Evolutionary conservation across 2,329 filamentous ascomycete species (phyloP).

Genomic region (Botryotinia convoluta): DNA sequence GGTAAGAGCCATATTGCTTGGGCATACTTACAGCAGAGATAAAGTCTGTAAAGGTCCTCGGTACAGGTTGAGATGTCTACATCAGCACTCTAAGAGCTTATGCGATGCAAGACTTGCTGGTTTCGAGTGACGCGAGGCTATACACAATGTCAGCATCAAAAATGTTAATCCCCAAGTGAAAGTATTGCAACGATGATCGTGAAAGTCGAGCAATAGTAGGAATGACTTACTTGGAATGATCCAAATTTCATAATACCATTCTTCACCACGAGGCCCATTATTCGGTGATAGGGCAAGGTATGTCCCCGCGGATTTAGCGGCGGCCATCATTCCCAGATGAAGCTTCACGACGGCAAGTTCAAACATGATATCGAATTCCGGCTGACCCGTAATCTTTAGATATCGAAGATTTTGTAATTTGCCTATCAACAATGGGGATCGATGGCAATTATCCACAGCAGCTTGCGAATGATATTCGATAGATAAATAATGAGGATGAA

Average conservation of each 20-base stretch:
- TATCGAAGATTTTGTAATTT: slow-evolving; percentile 13
- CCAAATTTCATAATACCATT: slow-evolving; percentile 21
- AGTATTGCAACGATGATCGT: neutral
- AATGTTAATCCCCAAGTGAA: neutral
- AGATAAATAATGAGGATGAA: slow-evolving; percentile 17
- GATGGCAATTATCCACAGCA: slow-evolving; percentile 16
- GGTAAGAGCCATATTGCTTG: neutral
- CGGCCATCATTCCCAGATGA: slow-evolving; percentile 17
- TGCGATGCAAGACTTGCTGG: slow-evolving; percentile 1
- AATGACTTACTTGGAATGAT: slow-evolving; percentile 17
- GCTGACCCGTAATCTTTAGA: slow-evolving; percentile 17
- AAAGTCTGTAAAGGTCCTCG: neutral
- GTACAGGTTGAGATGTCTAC: neutral
- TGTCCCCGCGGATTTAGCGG: slow-evolving; percentile 8
- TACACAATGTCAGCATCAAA: neutral
- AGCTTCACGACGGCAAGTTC: slow-evolving; percentile 19
- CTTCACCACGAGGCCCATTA: slow-evolving; percentile 16
- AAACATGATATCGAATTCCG: slow-evolving; percentile 16
- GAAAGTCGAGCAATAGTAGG: neutral
- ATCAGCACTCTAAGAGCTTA: neutral
- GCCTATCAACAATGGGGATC: slow-evolving; percentile 12
- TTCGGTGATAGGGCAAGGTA: slow-evolving; percentile 13
- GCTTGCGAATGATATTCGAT: slow-evolving; percentile 16
- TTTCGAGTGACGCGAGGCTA: slow-evolving; percentile 1
- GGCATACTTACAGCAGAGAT: neutral